Evolutionary conservation across 768 basidiomycete genomes (phyloP).

Genomic region (Kwoniella sp.): DNA sequence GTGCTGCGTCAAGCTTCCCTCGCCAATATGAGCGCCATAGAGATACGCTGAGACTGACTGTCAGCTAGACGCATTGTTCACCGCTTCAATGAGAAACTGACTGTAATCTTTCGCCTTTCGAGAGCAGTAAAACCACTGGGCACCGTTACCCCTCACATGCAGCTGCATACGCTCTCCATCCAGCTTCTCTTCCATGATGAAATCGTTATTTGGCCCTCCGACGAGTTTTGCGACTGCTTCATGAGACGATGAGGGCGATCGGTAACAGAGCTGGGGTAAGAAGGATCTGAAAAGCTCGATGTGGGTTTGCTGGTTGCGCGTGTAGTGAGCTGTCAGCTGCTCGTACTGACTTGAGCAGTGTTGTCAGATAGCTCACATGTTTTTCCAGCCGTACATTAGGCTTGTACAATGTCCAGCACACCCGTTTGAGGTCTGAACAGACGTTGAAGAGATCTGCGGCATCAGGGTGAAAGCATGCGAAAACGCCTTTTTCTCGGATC

Average conservation of each 20-base stretch:
- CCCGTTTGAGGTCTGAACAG: constrained; percentile 92
- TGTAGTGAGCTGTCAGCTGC: background rate
- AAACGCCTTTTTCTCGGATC: constrained; percentile 90
- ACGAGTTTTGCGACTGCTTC: constrained; percentile 84
- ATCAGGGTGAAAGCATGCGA: constrained; percentile 89
- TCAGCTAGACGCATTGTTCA: constrained; percentile 66
- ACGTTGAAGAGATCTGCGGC: constrained; percentile 93
- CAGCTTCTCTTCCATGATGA: constrained; percentile 94
- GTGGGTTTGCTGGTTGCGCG: constrained; percentile 68
- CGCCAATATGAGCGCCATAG: constrained; percentile 78
- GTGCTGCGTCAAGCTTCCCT: constrained; percentile 83
- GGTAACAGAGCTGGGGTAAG: constrained; percentile 92
- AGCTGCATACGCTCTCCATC: constrained; percentile 97
- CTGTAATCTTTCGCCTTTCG: constrained; percentile 62
- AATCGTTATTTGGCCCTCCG: constrained; percentile 65
- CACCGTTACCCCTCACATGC: constrained; percentile 79
- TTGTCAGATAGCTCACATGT: constrained; percentile 38
- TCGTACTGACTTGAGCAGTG: background rate
- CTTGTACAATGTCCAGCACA: constrained; percentile 85
- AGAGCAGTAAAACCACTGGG: constrained; percentile 87
- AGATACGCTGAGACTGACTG: constrained; percentile 79
- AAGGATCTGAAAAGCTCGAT: constrained; percentile 83
- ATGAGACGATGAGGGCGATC: constrained; percentile 72
- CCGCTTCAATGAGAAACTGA: constrained; percentile 15
- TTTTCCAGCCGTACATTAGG: constrained; percentile 62